Evolutionary conservation across 306 rosid species (phyloP), one percentile per base, ranked within the genome.

Genomic region (Acacia confusa): DNA sequence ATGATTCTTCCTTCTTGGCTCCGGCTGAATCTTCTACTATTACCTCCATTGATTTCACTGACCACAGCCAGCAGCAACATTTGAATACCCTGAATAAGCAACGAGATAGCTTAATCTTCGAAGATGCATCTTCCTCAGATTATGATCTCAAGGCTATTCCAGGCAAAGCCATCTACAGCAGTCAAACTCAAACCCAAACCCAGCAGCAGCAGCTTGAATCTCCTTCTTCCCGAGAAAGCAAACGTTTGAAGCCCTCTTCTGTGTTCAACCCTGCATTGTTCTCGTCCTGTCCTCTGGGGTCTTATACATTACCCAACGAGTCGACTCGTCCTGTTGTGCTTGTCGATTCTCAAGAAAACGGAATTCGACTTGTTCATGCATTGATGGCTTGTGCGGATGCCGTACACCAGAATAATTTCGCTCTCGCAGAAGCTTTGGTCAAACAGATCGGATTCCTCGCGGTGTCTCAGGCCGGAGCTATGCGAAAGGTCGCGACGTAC

Each of bases 311-410:
- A 3, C 70, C 77, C 0, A 9, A 52, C 7, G 90, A 88, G 72
- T 68, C 86, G 6, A 78, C 90, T 82, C 94, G 93, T 9, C 82
- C 95, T 0, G 81, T 93, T 0, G 84, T 95, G 3, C 85, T 93
- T 0, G 91, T 89, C 2, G 97, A 95, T 36, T 88, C 93, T 0
- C 99, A 95, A 73, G 96, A 92, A n/a, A 93, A 93, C 79, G 99
- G 98, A 72, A 86, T 93, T 78, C 86, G 90, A 11, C 90, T 93
- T 19, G 99, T 95, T 7, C 99, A 95, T 67, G 87, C 86, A 1
- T 73, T 95, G 22, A 83, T 89, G 90, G 98, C 93, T 6, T 95
- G 99, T 78, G 99, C 98, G 4, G 94, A 95, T 67, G 98, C 99
- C 4, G 91, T 95, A 0, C 93, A 89, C 70, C 87, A 78, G 24